Conservation (phyloP, 768 basidiomycete species). For the Phlegmacium glaucopus region DNA sequence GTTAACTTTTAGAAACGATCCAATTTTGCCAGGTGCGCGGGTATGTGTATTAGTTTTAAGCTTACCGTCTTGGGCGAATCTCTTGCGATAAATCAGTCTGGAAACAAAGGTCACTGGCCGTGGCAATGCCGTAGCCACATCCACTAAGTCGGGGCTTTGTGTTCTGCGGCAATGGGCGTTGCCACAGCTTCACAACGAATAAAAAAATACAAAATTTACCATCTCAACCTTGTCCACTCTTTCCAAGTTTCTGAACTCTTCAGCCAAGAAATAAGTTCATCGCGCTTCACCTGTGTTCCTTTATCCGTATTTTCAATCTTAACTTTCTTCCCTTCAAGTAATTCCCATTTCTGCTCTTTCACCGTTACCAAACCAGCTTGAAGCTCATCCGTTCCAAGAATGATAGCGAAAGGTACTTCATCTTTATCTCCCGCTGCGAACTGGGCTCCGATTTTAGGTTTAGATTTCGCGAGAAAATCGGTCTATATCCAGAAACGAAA, state of each 20-base stretch:
- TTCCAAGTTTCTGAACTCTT: slow-evolving; percentile 16
- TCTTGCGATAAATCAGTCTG: too few species aligned
- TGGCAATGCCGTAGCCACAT: too few species aligned
- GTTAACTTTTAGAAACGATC: too few species aligned
- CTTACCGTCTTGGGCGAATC: too few species aligned
- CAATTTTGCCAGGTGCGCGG: too few species aligned
- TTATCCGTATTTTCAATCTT: slow-evolving; percentile 62
- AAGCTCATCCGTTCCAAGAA: slow-evolving; percentile 86
- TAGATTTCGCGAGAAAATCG: slow-evolving; percentile 90
- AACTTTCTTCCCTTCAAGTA: slow-evolving; percentile 67
- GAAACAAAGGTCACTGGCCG: too few species aligned
- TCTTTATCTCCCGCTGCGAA: slow-evolving; percentile 91
- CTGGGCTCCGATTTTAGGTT: slow-evolving; percentile 84
- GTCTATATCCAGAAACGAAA: slow-evolving; percentile 43
- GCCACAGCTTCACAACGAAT: too few species aligned
- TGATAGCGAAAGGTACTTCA: slow-evolving; percentile 89
- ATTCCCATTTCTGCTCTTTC: slow-evolving; percentile 86
- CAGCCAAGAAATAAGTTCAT: slow-evolving; percentile 62
- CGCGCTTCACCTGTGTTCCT: slow-evolving; percentile 62
- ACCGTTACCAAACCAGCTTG: slow-evolving; percentile 82
- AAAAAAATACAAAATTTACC: too few species aligned
- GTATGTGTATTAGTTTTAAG: too few species aligned
- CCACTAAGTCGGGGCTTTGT: too few species aligned
- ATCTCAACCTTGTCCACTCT: too few species aligned
- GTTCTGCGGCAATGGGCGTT: too few species aligned